Base-by-base conservation (phyloP, 1,284 basidiomycete genomes). In the Puccinia triticina region DNA sequence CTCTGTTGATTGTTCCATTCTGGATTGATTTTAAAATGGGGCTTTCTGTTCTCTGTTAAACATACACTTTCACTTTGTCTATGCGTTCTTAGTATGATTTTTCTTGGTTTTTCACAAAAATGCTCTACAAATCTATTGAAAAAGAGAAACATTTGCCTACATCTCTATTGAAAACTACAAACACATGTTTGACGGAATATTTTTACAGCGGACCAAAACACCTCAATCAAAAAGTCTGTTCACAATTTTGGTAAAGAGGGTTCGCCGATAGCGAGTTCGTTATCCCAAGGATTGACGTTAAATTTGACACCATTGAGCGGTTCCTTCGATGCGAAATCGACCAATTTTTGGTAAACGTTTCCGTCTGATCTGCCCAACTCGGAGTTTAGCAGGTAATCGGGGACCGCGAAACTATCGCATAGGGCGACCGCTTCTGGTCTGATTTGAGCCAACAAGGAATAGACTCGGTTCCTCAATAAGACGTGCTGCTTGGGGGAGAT, bases 331-430 rank as follows among this genome's bases (percentile, higher is more conserved):
- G 84, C 85, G 73, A 85, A 85, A 8, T 83, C 64, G 69, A 85
- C 82, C n/a, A 85, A 81, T n/a, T 82, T 84, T 82, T 85, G 85
- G 84, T 86, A 86, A 21, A 86, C 86, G 57, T 86, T 84, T 55
- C 87, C 87, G 76, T 88, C 86, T 16, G 83, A 84, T n/a, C 86
- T 76, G 37, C 87, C 87, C 8, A 88, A 85, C 8, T 85, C 85
- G 61, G 86, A 87, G 84, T 87, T 87, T 80, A 88, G 85, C 18
- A 87, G 83, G 83, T 85, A 88, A 84, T 88, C 87, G 10, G 86
- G 85, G 21, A 87, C 76, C 11, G 86, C 86, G 77, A 86, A 87
- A 14, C 85, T 81, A 83, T 88, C 87, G 29, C 87, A 87, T 77
- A 87, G 85, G 23, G 84, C 78, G 23, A 85, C 85, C 40, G 83